These are phyloP conservation scores for Drosera spatulata DNA, from an alignment of 179 eudicot genomes.

Conservation along the genomic window DNA sequence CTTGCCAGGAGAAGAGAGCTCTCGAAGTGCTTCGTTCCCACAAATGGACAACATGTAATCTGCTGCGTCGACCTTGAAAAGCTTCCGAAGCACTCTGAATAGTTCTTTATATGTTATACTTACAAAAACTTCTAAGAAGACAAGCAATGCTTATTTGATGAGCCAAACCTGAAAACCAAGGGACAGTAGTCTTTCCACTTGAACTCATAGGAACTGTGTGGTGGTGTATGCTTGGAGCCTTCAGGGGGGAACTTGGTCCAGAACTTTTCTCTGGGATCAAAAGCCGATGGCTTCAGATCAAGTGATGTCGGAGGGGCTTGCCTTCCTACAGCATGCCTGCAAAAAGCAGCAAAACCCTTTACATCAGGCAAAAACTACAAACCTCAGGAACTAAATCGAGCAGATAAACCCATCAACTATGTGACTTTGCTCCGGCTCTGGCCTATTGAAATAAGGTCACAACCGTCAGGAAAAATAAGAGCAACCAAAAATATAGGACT, in stretches of 20 bases:
- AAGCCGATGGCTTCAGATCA: conserved; percentile 68
- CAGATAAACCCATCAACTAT: too few species aligned
- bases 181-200: conserved; percentile 99
- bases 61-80: conserved; percentile 92
- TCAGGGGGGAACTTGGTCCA: conserved; percentile 70
- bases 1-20: conserved; percentile 86
- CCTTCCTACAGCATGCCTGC: conserved; percentile 93
- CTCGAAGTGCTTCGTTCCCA: conserved; percentile 83
- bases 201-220: conserved; percentile 57
- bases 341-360: background rate
- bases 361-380: too few species aligned
- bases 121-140: background rate
- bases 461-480: too few species aligned
- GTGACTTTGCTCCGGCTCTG: too few species aligned
- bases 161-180: conserved; percentile 76
- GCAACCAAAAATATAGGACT: too few species aligned
- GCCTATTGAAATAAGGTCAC: too few species aligned
- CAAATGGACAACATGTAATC: conserved; percentile 92
- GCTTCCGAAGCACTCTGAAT: conserved; percentile 67
- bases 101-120: background rate
- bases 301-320: conserved; percentile 70
- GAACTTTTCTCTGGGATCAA: conserved; percentile 73
- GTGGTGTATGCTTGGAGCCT: too few species aligned
- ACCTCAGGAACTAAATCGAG: too few species aligned
- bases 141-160: background rate